Base-by-base conservation (phyloP, 225 moss, liverwort and hornwort genomes). In the Straminergon stramineum region DNA sequence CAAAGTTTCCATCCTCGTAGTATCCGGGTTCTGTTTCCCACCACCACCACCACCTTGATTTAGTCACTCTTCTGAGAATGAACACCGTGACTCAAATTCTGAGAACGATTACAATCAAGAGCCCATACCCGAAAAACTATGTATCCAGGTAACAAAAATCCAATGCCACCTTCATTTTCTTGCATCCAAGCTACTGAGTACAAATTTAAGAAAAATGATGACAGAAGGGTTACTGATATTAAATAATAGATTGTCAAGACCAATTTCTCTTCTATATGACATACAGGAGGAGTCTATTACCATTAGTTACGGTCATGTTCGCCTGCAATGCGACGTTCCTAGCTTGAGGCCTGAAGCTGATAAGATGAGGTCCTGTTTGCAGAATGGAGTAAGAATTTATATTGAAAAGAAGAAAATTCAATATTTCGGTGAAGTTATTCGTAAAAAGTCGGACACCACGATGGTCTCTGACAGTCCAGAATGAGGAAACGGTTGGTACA, bases 301-400 rank as follows among this genome's bases (percentile, higher is more conserved):
- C 96, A 93, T 96, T 93, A 62, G 96, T 96, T 67, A 96, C 94
- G 35, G 96, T 96, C 96, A 96, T 96, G 66, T 94, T 91, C 85
- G 96, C 95, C 92, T 96, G 96, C 88, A 96, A 88, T 35, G 96
- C 95, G 85, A 96, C 96, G 83, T 96, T 96, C 93, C 96, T 94
- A 71, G 96, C 96, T 92, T 96, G 96, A 67, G 96, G 96, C 89
- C 94, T 95, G 89, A 96, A 96, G 94, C 96, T 96, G 87, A 96
- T 96, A 79, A 96, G 94, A 74, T 96, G 96, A 67, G 96, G 96
- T 41, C 96, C 96, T 96, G 93, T 75, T 78, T 57, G 81, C 80
- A 92, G 61, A 80, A 91, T 67, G 60, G 53, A 45, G 80, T 11
- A 68, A 45, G 60, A 45, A 27, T 15, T 35, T 52, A 64, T 32